These are phyloP conservation scores for Podospora tetraspora DNA, from an alignment of 495 filamentous ascomycete genomes.

Conservation along the genomic window DNA sequence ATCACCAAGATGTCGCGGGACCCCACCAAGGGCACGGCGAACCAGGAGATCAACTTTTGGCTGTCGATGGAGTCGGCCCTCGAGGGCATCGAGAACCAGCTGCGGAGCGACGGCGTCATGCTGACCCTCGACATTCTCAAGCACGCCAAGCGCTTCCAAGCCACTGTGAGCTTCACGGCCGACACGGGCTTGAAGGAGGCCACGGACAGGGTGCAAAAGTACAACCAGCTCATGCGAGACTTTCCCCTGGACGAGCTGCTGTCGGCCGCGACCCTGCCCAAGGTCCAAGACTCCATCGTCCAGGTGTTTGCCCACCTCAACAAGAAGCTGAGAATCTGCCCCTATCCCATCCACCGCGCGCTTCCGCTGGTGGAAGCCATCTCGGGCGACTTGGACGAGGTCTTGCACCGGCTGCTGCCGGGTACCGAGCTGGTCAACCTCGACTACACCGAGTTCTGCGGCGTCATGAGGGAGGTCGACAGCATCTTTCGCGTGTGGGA, in stretches of 20 bases:
- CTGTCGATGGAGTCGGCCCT: conserved; percentile 87
- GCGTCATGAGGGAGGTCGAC: conserved; percentile 74
- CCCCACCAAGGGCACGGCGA: conserved; percentile 79
- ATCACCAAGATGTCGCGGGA: conserved; percentile 93
- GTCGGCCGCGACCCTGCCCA: conserved; percentile 81
- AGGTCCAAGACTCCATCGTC: conserved; percentile 82
- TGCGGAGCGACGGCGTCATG: conserved; percentile 80
- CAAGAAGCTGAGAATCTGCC: conserved; percentile 90
- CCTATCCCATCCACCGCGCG: conserved; percentile 87
- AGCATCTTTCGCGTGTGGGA: conserved; percentile 90
- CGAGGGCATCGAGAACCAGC: conserved; percentile 81
- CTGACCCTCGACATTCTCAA: conserved; percentile 91
- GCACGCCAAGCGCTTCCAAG: conserved; percentile 93
- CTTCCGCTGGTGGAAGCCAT: conserved; percentile 97
- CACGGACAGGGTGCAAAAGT: conserved; percentile 91
- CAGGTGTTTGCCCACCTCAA: conserved; percentile 90
- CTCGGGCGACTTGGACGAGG: conserved; percentile 81
- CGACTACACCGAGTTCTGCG: conserved; percentile 83
- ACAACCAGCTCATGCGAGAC: conserved; percentile 96
- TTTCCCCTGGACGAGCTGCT: conserved; percentile 93
- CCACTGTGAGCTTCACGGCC: conserved; percentile 89
- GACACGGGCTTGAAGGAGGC: conserved; percentile 95
- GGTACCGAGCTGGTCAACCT: conserved; percentile 86
- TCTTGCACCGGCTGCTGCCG: conserved; percentile 77
- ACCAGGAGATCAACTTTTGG: conserved; percentile 98